These are phyloP conservation scores for Lachancea lanzarotensis DNA, from an alignment of 805 yeast genomes.

Conservation along the genomic window DNA sequence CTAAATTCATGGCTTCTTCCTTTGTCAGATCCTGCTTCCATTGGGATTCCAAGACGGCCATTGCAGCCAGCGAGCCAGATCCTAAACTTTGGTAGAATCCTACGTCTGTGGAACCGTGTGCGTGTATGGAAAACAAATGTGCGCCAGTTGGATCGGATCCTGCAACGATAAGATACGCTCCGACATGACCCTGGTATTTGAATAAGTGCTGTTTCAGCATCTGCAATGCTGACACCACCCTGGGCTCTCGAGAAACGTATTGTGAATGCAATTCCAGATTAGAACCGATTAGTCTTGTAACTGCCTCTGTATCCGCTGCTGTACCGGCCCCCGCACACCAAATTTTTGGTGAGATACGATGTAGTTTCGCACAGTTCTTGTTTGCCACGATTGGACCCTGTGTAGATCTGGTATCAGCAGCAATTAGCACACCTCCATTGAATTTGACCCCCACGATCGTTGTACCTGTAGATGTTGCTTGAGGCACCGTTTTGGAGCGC, in stretches of 20 bases:
- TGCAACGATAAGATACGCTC: conserved; percentile 97
- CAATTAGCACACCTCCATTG: conserved; percentile 91
- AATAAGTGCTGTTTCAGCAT: conserved; percentile 91
- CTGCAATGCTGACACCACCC: conserved; percentile 90
- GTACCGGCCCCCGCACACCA: conserved; percentile 99
- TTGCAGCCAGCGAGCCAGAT: conserved; percentile 96
- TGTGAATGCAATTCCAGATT: conserved; percentile 86
- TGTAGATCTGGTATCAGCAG: conserved; percentile 98
- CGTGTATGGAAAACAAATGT: conserved; percentile 86
- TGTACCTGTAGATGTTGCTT: conserved; percentile 97
- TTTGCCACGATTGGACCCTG: conserved; percentile 96
- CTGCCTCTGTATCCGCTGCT: conserved; percentile 99
- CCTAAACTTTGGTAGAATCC: conserved; percentile 92
- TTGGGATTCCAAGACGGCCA: conserved; percentile 89
- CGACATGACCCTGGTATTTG: conserved; percentile 95
- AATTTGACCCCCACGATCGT: conserved; percentile 96
- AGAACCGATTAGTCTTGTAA: conserved; percentile 85
- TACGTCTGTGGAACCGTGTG: conserved; percentile 96
- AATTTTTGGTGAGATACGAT: conserved; percentile 79
- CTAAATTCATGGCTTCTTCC: conserved; percentile 87
- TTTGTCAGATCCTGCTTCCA: conserved; percentile 74
- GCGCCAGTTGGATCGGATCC: conserved; percentile 97
- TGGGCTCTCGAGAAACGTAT: conserved; percentile 77
- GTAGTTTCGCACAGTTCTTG: conserved; percentile 94
- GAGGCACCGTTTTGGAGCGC: conserved; percentile 71